Base-by-base conservation (phyloP, 768 basidiomycete species). In the Leccinellum albellum region DNA sequence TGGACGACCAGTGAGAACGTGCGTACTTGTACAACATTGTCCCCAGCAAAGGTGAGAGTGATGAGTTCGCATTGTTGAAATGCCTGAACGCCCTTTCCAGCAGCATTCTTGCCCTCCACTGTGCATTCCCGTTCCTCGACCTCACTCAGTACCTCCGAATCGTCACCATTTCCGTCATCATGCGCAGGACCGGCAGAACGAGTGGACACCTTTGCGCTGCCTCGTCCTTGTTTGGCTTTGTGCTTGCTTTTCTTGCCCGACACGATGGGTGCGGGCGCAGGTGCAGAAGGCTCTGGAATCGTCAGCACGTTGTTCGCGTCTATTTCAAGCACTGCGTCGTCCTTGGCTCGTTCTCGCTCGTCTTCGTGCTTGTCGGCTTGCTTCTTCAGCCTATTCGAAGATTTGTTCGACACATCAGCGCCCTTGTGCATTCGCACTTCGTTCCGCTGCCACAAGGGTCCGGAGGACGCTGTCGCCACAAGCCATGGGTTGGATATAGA, bases 41-140 rank as follows among this genome's bases (percentile, higher is more conserved):
- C 97, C 3, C 94, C 95, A 2, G 95, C 96, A 75, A 99, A 99
- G 0, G 97, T 97, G 54, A 86, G 85, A 1, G 94, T 90, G 13
- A 99, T 94, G 13, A 98, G 78, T 62, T 98, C 94, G 37, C 91
- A 81, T 71, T 98, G 96, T 69, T 90, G 79, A 73, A 98, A 94
- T 1, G 90, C 89, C 52, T 79, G 82, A 0, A 83, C 69, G 23
- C 75, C 76, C 49, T 63, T 62, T 66, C 40, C n/a, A 40, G 40
- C 40, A 20, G 76, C 55, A 68, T 76, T 66, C 80, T 85, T 44
- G 71, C 66, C 62, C 75, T 82, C 53, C 1, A 80, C 64, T 0
- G 66, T 66, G 45, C 74, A 73, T 64, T 89, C 89, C 64, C 89
- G 90, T 24, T 81, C 86, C 33, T 88, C 88, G 33, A 86, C 70